Percentiles rank a stretch among this genome's conserved stretches.
Evolutionary conservation across 2,329 filamentous ascomycete genomes (phyloP).

Genomic region (Rhynchosporium graminicola): DNA sequence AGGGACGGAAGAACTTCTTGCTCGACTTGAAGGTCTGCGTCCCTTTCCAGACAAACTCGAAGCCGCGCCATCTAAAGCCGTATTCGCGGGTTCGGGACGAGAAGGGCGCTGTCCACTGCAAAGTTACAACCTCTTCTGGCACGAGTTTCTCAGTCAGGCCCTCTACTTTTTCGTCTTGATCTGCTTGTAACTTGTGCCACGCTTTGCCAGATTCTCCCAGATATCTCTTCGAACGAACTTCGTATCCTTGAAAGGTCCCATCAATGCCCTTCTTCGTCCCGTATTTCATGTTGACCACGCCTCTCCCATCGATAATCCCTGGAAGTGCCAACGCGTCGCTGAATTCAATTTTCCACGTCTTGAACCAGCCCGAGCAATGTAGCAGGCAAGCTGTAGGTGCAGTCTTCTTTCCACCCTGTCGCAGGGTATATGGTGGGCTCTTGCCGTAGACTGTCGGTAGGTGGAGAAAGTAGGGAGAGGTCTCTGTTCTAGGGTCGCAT

Average conservation of each 20-base stretch:
- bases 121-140: constrained; percentile 20
- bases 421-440: constrained; percentile 23
- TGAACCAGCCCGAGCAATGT: constrained; percentile 12
- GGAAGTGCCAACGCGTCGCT: constrained; percentile 23
- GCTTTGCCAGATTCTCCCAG: constrained; percentile 25
- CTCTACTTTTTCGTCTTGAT: not conserved
- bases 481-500: constrained; percentile 22
- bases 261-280: constrained; percentile 23
- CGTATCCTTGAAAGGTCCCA: constrained; percentile 26
- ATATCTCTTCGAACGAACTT: constrained; percentile 16
- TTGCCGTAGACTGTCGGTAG: constrained; percentile 21
- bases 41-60: constrained; percentile 24
- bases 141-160: constrained; percentile 16
- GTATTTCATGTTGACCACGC: constrained; percentile 21
- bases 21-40: constrained; percentile 4
- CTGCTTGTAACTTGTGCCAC: constrained; percentile 20
- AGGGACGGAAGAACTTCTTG: constrained; percentile 5
- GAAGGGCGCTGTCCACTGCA: constrained; percentile 21
- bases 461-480: constrained; percentile 25
- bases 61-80: constrained; percentile 19
- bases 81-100: constrained; percentile 21
- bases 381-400: constrained; percentile 17
- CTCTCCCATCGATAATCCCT: constrained; percentile 25
- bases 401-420: constrained; percentile 20
- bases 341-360: constrained; percentile 24